Conservation (phyloP, 2,329 filamentous ascomycete species). For the Knoxdaviesia capensis region DNA sequence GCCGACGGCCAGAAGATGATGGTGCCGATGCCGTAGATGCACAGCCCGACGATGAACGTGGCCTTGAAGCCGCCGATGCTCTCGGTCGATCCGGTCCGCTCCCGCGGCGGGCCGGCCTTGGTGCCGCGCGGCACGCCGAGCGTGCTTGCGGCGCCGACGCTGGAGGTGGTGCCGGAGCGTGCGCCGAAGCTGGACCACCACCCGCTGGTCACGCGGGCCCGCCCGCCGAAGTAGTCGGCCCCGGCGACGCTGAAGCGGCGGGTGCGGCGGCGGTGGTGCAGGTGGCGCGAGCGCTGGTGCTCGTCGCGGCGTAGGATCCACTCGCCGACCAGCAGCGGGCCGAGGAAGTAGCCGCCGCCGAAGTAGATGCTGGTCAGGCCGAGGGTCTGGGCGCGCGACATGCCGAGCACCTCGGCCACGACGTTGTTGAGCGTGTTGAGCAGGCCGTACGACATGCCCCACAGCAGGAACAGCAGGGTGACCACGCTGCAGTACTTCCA, state of each 20-base stretch:
- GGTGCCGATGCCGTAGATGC: constrained; percentile 57
- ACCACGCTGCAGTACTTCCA: constrained; percentile 56
- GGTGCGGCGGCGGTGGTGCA: constrained; percentile 15
- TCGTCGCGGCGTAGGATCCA: constrained; percentile 51
- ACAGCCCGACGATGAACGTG: constrained; percentile 59
- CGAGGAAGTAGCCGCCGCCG: constrained; percentile 47
- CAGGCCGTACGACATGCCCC: constrained; percentile 80
- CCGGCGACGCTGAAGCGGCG: too few species aligned
- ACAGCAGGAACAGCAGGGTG: constrained; percentile 66
- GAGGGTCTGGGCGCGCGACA: constrained; percentile 40
- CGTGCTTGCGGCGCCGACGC: too few species aligned
- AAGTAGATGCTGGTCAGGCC: constrained; percentile 54
- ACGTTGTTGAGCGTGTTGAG: constrained; percentile 62
- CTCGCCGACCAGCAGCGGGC: constrained; percentile 47
- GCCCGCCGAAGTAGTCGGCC: too few species aligned
- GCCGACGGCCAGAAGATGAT: constrained; percentile 75
- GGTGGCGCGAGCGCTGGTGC: constrained; percentile 24
- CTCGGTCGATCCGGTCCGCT: too few species aligned
- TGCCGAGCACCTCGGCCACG: constrained; percentile 40
- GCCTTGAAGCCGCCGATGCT: constrained; percentile 51
- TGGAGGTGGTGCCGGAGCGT: too few species aligned
- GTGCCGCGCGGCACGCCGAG: too few species aligned
- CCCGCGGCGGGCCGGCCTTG: too few species aligned
- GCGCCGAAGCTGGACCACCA: too few species aligned
- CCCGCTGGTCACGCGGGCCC: too few species aligned